These are phyloP conservation scores for Usnea hakonensis DNA, from an alignment of 495 filamentous ascomycete species.

Conservation along the genomic window DNA sequence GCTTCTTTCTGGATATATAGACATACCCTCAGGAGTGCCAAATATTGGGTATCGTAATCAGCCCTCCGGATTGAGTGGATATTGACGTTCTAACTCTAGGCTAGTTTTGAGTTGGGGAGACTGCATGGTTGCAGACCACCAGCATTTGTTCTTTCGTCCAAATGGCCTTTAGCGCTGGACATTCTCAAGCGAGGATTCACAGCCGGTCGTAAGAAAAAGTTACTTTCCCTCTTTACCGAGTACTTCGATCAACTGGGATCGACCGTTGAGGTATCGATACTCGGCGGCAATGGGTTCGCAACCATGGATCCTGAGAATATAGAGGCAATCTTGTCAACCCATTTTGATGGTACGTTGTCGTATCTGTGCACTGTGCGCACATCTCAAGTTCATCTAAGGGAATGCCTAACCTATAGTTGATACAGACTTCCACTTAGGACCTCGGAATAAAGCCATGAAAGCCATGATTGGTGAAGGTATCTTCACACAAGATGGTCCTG, in stretches of 20 bases:
- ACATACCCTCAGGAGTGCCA: neutral
- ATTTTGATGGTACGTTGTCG: slow-evolving; percentile 30
- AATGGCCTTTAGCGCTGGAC: slow-evolving; percentile 32
- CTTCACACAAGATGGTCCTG: slow-evolving; percentile 45
- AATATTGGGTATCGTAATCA: neutral
- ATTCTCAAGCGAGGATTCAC: slow-evolving; percentile 27
- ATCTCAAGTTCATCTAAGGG: neutral
- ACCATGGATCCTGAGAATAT: slow-evolving; percentile 21
- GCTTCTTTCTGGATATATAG: neutral
- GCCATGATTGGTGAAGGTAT: slow-evolving; percentile 46
- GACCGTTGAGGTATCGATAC: slow-evolving; percentile 18
- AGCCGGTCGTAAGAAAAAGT: slow-evolving; percentile 14
- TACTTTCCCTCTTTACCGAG: slow-evolving; percentile 21
- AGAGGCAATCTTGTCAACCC: slow-evolving; percentile 31
- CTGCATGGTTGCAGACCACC: slow-evolving; percentile 25
- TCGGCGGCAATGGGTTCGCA: slow-evolving; percentile 16
- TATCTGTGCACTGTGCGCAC: neutral
- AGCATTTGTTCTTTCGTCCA: slow-evolving; percentile 22
- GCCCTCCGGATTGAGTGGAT: too few relatives aligned
- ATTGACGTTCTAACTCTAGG: slow-evolving; percentile 3
- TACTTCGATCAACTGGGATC: slow-evolving; percentile 20
- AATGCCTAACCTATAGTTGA: neutral
- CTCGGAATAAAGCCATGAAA: slow-evolving; percentile 27
- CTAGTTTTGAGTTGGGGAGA: slow-evolving; percentile 21
- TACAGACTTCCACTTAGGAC: slow-evolving; percentile 28